These are phyloP conservation scores for Neonectria sp. DNA, from an alignment of 2,329 filamentous ascomycete genomes.

Conservation along the genomic window DNA sequence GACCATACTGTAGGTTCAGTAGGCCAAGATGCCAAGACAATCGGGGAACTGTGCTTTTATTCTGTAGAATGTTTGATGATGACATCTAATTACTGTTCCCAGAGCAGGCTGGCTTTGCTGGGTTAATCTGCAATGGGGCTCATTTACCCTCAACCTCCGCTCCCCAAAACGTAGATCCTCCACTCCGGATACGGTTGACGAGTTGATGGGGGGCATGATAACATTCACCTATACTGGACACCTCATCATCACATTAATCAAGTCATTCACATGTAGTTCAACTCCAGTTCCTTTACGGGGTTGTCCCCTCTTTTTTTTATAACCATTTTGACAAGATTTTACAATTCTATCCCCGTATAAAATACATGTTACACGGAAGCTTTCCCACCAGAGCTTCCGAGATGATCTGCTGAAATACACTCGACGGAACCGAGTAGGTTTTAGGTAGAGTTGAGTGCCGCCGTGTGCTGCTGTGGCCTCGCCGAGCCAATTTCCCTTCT, in stretches of 20 bases:
- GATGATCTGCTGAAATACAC: constrained; percentile 44
- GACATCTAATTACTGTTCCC: neutral
- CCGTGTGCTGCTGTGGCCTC: constrained; percentile 39
- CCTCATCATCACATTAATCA: neutral
- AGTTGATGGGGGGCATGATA: neutral
- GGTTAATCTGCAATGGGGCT: too few relatives aligned
- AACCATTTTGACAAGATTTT: constrained; percentile 34
- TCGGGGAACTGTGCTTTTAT: neutral
- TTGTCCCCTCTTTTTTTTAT: constrained; percentile 13
- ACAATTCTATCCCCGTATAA: constrained; percentile 49
- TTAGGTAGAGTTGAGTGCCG: constrained; percentile 50
- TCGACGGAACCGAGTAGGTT: constrained; percentile 43
- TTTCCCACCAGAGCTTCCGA: constrained; percentile 33
- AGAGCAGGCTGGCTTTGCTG: neutral
- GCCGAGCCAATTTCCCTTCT: constrained; percentile 23
- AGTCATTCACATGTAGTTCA: neutral
- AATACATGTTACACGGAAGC: constrained; percentile 45
- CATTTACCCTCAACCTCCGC: too few relatives aligned
- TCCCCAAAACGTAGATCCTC: too few relatives aligned
- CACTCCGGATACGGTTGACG: neutral
- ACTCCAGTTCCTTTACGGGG: neutral
- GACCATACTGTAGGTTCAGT: neutral
- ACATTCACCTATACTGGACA: neutral
- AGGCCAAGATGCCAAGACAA: neutral
- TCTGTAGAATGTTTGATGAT: neutral